phyloP scores from a whole-genome alignment of 108 stramenopile species.

The Pseudonitzschia multiseries region DNA sequence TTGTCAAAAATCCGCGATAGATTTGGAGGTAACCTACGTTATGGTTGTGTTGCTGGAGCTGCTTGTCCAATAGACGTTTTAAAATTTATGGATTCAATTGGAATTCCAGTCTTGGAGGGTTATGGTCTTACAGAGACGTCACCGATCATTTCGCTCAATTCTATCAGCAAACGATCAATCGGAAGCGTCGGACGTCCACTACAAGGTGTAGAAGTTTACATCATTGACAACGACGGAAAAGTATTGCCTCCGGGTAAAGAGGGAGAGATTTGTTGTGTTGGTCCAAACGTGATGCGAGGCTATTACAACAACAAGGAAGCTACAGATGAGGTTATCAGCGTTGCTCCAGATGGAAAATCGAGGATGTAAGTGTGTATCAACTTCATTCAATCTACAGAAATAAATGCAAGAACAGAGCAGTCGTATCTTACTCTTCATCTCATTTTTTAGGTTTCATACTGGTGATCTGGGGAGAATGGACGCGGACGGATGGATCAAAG shows the following conservation, averaged over 20 bases:
- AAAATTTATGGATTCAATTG: constrained; percentile 89
- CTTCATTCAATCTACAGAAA: not conserved
- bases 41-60: constrained; percentile 87
- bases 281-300: constrained; percentile 90
- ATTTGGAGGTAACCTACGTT: constrained; percentile 81
- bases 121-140: constrained; percentile 93
- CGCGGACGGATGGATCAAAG: constrained; percentile 54
- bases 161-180: constrained; percentile 50
- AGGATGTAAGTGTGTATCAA: constrained; percentile 59
- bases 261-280: constrained; percentile 83
- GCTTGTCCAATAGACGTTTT: constrained; percentile 84
- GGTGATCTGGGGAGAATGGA: constrained; percentile 79
- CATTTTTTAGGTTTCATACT: constrained; percentile 66
- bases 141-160: constrained; percentile 79
- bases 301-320: constrained; percentile 90
- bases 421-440: not conserved
- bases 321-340: constrained; percentile 84
- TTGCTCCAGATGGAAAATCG: constrained; percentile 76
- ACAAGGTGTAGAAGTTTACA: constrained; percentile 62
- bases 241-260: constrained; percentile 67
- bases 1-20: constrained; percentile 82
- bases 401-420: constrained; percentile 2
- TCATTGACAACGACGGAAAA: constrained; percentile 68
- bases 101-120: constrained; percentile 85
- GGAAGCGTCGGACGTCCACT: constrained; percentile 77